Evolutionary conservation across 2,329 filamentous ascomycete species (phyloP).

Genomic region (Podosphaera aphanis): DNA sequence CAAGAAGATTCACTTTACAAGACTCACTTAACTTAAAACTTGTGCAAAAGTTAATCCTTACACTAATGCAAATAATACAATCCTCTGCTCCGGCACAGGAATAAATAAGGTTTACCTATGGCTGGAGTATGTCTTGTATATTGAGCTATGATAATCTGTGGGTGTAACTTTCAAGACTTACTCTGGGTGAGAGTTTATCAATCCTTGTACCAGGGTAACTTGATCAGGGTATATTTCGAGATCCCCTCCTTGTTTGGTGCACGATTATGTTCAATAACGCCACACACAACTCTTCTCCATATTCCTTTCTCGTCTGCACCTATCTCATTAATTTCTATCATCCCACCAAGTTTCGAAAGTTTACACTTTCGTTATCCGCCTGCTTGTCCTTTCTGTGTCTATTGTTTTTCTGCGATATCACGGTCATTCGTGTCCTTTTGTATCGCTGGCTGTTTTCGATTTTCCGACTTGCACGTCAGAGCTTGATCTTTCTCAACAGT

Average conservation of each 20-base stretch:
- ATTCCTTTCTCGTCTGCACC: background rate
- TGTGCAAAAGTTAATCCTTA: too few relatives aligned
- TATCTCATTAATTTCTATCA: background rate
- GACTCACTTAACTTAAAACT: too few relatives aligned
- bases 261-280: background rate
- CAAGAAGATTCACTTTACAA: too few relatives aligned
- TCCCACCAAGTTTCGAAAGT: background rate
- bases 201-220: too few relatives aligned
- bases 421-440: conserved; percentile 16
- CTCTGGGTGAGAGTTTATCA: too few relatives aligned
- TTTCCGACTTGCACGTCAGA: conserved; percentile 14
- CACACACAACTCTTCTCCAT: background rate
- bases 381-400: conserved; percentile 10
- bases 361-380: background rate
- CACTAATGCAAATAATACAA: too few relatives aligned
- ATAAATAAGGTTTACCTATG: too few relatives aligned
- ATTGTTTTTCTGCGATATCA: conserved; percentile 17
- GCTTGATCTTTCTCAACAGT: conserved; percentile 12
- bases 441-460: conserved; percentile 17
- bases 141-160: too few relatives aligned
- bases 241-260: background rate
- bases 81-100: too few relatives aligned
- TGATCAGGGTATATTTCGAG: background rate
- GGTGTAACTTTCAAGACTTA: too few relatives aligned
- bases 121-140: too few relatives aligned